phyloP scores from a whole-genome alignment of 2,329 filamentous ascomycete species.

The Calonectria crousiana region DNA sequence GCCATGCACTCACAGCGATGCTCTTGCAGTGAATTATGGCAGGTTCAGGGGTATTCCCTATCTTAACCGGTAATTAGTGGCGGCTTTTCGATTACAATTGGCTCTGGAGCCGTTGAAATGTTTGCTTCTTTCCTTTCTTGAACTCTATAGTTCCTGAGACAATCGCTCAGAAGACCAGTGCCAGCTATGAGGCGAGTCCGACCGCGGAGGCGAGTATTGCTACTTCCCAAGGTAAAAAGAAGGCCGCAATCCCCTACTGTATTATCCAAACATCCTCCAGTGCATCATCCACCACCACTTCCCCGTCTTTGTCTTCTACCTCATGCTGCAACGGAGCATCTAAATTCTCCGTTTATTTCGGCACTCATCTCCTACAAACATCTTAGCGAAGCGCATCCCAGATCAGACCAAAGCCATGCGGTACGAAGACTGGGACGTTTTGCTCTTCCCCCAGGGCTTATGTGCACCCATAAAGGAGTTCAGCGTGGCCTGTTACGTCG shows the following conservation, averaged over 20 bases:
- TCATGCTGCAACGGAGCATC: background rate
- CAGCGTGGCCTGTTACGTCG: constrained; percentile 80
- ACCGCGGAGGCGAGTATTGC: constrained; percentile 4
- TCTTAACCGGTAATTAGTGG: background rate
- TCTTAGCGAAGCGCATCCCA: constrained; percentile 13
- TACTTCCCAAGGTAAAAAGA: constrained; percentile 1
- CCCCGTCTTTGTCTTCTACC: background rate
- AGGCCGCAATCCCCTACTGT: background rate
- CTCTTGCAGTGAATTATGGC: background rate
- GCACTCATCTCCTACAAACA: constrained; percentile 12
- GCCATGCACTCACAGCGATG: no score
- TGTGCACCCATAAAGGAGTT: constrained; percentile 85
- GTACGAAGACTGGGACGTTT: constrained; percentile 87
- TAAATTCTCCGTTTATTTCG: constrained; percentile 9
- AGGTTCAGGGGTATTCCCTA: background rate
- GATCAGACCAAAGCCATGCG: constrained; percentile 68
- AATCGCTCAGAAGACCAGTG: background rate
- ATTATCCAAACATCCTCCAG: background rate
- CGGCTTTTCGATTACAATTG: background rate
- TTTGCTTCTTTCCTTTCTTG: constrained; percentile 1
- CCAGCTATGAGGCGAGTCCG: constrained; percentile 3
- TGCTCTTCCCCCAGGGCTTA: constrained; percentile 78
- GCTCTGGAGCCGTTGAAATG: background rate
- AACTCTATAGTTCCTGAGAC: background rate
- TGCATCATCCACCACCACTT: background rate